These are phyloP conservation scores for Simplicillium sp. DNA, from an alignment of 2,329 filamentous ascomycete genomes.

Conservation along the genomic window DNA sequence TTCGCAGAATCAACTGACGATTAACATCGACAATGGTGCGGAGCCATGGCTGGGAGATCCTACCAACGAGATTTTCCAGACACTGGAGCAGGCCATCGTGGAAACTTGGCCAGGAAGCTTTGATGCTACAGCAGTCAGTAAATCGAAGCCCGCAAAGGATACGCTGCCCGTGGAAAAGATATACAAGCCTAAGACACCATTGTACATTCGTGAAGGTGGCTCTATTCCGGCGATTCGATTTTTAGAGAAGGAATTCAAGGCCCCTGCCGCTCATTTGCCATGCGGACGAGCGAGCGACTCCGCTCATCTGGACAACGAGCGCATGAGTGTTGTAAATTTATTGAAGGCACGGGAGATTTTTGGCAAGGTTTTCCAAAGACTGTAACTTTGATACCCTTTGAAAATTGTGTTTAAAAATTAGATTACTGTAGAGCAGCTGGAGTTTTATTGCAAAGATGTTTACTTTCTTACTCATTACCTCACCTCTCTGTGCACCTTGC, in stretches of 20 bases:
- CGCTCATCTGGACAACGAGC: constrained; percentile 90
- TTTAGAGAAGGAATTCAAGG: constrained; percentile 85
- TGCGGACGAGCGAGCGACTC: constrained; percentile 92
- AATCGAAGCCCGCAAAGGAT: background rate
- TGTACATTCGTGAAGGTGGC: constrained; percentile 93
- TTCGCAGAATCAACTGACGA: constrained; percentile 69
- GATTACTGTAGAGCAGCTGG: too few species aligned
- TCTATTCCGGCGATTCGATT: constrained; percentile 93
- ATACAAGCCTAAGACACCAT: constrained; percentile 47
- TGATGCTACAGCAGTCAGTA: constrained; percentile 11
- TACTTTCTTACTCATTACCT: too few species aligned
- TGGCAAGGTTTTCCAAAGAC: constrained; percentile 66
- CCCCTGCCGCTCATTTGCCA: constrained; percentile 84
- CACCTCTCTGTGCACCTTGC: too few species aligned
- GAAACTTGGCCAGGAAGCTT: constrained; percentile 66
- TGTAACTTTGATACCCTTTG: constrained; percentile 21
- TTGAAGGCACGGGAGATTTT: constrained; percentile 91
- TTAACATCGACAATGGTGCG: constrained; percentile 85
- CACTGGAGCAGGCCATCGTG: constrained; percentile 75
- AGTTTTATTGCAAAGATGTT: too few species aligned
- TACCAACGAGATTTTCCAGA: constrained; percentile 81
- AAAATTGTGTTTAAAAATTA: too few species aligned
- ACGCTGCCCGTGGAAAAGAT: constrained; percentile 4
- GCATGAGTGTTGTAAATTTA: constrained; percentile 79
- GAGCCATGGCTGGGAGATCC: constrained; percentile 96